phyloP scores from a whole-genome alignment of 768 basidiomycete species.

The Gloeostereum incarnatum region DNA sequence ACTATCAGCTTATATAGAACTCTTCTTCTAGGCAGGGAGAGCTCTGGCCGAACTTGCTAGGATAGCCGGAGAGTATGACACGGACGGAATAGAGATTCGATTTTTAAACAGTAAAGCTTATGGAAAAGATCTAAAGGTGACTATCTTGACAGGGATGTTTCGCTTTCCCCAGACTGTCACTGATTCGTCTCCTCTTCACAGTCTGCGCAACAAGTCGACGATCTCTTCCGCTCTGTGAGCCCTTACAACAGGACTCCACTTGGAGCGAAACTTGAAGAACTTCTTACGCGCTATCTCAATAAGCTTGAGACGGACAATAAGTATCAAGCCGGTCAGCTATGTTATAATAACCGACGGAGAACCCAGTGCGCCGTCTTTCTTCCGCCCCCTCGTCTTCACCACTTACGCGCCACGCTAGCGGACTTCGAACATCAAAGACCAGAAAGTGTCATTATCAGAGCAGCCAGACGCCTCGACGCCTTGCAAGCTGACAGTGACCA shows the following conservation, averaged over 20 bases:
- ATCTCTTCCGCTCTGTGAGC: constrained; percentile 23
- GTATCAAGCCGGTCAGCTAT: constrained; percentile 33
- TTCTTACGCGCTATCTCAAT: constrained; percentile 10
- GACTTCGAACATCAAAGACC: constrained; percentile 37
- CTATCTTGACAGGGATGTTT: too few relatives aligned
- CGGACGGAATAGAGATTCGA: too few relatives aligned
- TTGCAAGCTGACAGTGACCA: constrained; percentile 10
- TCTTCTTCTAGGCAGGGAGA: too few relatives aligned
- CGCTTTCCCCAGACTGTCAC: too few relatives aligned
- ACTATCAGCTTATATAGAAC: too few relatives aligned
- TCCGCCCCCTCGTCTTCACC: background rate
- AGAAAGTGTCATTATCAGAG: constrained; percentile 21
- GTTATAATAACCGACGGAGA: constrained; percentile 40
- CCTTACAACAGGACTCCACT: constrained; percentile 31
- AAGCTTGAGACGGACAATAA: constrained; percentile 19
- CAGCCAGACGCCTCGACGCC: constrained; percentile 29
- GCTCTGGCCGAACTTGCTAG: too few relatives aligned
- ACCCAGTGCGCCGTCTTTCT: constrained; percentile 20
- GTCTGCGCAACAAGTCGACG: constrained; percentile 12
- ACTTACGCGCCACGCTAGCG: background rate
- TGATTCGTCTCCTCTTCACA: too few relatives aligned
- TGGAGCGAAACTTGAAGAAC: background rate
- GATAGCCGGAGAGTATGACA: too few relatives aligned
- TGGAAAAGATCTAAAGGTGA: too few relatives aligned
- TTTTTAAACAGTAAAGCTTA: too few relatives aligned